Conservation (phyloP, 2,329 filamentous ascomycete species). For the Diaporthe ilicicola region DNA sequence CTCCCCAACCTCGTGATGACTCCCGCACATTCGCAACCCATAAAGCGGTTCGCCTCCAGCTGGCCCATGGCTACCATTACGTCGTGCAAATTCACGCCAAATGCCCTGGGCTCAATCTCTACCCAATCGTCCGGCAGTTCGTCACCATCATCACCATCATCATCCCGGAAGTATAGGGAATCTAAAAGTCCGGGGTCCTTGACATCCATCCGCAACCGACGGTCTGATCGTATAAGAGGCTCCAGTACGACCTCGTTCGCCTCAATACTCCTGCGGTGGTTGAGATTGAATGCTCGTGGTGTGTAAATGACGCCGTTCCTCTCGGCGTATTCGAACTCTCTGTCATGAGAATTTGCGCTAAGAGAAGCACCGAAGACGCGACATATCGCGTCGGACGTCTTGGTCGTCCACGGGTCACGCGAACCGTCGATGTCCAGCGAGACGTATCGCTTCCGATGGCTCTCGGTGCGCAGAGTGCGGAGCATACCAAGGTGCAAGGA, state of each 20-base stretch:
- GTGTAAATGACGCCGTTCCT: neutral
- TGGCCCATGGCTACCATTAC: slow-evolving; percentile 45
- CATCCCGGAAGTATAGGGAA: neutral
- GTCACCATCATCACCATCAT: neutral
- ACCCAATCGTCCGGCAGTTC: slow-evolving; percentile 3
- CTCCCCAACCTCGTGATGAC: slow-evolving; percentile 27
- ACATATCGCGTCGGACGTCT: neutral
- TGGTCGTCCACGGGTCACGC: neutral
- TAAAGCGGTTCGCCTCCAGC: slow-evolving; percentile 31
- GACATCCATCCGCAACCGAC: neutral
- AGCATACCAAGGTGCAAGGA: slow-evolving; percentile 38
- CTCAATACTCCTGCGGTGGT: neutral
- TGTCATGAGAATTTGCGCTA: neutral
- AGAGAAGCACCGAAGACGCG: neutral
- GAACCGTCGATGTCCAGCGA: slow-evolving; percentile 41
- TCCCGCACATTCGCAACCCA: slow-evolving; percentile 39
- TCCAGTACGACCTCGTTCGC: neutral
- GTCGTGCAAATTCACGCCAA: slow-evolving; percentile 50
- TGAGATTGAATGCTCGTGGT: neutral
- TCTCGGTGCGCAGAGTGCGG: slow-evolving; percentile 39
- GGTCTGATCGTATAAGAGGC: neutral
- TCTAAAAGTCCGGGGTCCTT: neutral
- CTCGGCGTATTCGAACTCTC: neutral
- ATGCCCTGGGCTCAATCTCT: slow-evolving; percentile 33
- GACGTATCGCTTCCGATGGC: slow-evolving; percentile 35